These are phyloP conservation scores for Passalora sequoiae DNA, from an alignment of 2,329 filamentous ascomycete species.

Conservation along the genomic window DNA sequence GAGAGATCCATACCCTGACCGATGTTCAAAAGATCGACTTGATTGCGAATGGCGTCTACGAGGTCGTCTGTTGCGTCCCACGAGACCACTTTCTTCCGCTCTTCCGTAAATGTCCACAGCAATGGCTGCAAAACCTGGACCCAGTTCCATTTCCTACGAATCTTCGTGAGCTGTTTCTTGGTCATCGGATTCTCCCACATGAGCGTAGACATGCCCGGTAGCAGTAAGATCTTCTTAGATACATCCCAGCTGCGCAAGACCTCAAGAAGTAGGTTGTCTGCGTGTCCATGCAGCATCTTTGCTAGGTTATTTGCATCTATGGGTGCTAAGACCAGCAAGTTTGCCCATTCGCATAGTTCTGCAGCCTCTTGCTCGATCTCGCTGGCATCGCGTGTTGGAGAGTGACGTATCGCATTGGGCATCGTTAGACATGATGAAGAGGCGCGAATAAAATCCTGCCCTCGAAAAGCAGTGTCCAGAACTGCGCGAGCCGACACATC, in stretches of 20 bases:
- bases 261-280: conserved; percentile 74
- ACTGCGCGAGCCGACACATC: conserved; percentile 34
- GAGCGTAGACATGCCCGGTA: conserved; percentile 81
- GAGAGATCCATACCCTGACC: conserved; percentile 61
- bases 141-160: conserved; percentile 81
- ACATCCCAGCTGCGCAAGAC: conserved; percentile 82
- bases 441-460: conserved; percentile 32
- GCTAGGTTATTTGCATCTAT: conserved; percentile 79
- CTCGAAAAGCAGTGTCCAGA: conserved; percentile 31
- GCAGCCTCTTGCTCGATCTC: conserved; percentile 43
- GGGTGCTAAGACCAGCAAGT: conserved; percentile 76
- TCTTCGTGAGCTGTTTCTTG: conserved; percentile 78
- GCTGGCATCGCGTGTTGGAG: conserved; percentile 20
- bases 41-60: conserved; percentile 69
- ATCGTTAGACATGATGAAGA: conserved; percentile 31
- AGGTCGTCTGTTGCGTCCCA: conserved; percentile 63
- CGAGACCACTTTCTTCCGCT: conserved; percentile 46
- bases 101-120: conserved; percentile 65
- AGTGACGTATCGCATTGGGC: conserved; percentile 27
- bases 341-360: conserved; percentile 80
- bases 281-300: conserved; percentile 80
- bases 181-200: conserved; percentile 92
- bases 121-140: conserved; percentile 75
- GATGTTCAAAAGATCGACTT: conserved; percentile 68
- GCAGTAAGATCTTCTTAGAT: conserved; percentile 75